These are phyloP conservation scores for Suhomyces yuchorum DNA, from an alignment of 1,139 yeast genomes.

Conservation along the genomic window DNA sequence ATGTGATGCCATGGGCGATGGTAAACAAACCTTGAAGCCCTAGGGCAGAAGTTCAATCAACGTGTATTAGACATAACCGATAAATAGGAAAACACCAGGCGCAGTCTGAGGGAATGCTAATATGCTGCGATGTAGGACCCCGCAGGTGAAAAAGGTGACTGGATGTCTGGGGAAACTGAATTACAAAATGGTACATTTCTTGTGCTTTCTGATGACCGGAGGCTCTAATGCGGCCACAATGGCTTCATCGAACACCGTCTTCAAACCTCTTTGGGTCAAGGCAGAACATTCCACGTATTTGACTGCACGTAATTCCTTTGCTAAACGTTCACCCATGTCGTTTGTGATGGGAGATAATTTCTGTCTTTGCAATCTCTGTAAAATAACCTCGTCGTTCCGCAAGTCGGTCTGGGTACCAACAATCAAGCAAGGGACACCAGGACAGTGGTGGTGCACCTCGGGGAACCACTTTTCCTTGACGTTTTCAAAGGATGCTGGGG, in stretches of 20 bases:
- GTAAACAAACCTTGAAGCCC: neutral
- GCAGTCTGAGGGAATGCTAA: conserved; percentile 10
- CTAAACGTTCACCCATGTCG: conserved; percentile 89
- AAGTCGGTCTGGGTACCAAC: conserved; percentile 96
- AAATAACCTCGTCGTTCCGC: conserved; percentile 88
- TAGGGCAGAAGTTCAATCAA: conserved; percentile 4
- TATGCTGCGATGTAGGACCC: conserved; percentile 1
- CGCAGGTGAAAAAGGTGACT: neutral
- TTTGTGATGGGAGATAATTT: conserved; percentile 83
- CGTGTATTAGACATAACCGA: conserved; percentile 12
- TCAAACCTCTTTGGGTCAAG: conserved; percentile 93
- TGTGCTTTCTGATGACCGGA: conserved; percentile 79
- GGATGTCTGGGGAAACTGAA: conserved; percentile 1
- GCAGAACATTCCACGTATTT: conserved; percentile 98
- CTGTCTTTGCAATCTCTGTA: conserved; percentile 88
- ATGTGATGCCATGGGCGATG: neutral
- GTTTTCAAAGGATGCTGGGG: conserved; percentile 97
- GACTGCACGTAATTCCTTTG: conserved; percentile 91
- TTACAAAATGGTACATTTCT: conserved; percentile 61
- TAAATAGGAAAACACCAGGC: conserved; percentile 11
- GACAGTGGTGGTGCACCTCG: conserved; percentile 97
- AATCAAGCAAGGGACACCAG: conserved; percentile 93
- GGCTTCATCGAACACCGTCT: conserved; percentile 95
- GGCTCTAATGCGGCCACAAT: conserved; percentile 95
- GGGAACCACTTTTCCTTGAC: conserved; percentile 99